These are phyloP conservation scores for Eruca vesicaria DNA, from an alignment of 441 rosid species.

Conservation along the genomic window DNA sequence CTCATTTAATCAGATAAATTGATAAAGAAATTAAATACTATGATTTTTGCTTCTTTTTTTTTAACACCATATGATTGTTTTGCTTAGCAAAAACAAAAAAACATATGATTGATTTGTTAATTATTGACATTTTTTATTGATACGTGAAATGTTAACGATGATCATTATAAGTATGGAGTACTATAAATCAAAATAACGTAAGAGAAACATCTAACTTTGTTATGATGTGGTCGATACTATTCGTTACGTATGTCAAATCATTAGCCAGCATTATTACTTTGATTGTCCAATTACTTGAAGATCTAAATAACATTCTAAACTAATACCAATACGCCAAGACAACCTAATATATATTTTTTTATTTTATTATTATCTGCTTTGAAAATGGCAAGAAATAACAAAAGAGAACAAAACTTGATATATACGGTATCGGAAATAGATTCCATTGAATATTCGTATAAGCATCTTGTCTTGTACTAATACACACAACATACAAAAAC, in stretches of 20 bases:
- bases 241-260: conserved; percentile 16
- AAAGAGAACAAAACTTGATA: neutral
- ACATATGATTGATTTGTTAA: neutral
- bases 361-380: neutral
- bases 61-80: too few relatives aligned
- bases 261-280: conserved; percentile 10
- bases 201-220: neutral
- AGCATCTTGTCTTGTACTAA: neutral
- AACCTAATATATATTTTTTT: neutral
- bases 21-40: too few relatives aligned
- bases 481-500: neutral
- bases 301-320: neutral
- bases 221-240: neutral
- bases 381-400: neutral
- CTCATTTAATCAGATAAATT: neutral
- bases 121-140: neutral
- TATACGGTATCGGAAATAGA: neutral
- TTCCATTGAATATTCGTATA: neutral
- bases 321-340: conserved; percentile 24
- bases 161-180: conserved; percentile 5
- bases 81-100: too few relatives aligned
- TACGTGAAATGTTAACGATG: neutral
- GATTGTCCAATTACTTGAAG: conserved; percentile 17
- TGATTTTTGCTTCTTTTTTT: too few relatives aligned
- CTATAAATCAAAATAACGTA: conserved; percentile 5